Percentiles rank a stretch among this genome's conserved stretches.
phyloP scores from a whole-genome alignment of 2,329 filamentous ascomycete species.

The Fusarium algeriense region DNA sequence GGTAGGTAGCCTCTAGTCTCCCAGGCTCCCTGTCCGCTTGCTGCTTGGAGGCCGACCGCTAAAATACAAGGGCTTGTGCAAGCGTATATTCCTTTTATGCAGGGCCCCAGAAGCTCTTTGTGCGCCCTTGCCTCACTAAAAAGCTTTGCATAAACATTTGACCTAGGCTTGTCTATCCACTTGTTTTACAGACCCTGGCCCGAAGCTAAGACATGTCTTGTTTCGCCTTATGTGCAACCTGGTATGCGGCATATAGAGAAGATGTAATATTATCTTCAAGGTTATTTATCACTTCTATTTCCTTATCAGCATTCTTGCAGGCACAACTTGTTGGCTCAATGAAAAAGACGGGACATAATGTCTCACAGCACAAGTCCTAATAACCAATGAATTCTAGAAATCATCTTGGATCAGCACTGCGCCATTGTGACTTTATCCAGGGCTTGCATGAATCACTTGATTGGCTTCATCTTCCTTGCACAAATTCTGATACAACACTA shows the following conservation, averaged over 20 bases:
- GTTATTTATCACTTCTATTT: neutral
- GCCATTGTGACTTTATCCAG: conserved; percentile 2
- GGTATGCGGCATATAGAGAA: conserved; percentile 1
- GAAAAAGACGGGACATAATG: neutral
- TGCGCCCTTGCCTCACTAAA: neutral
- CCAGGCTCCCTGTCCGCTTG: conserved; percentile 16
- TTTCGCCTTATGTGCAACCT: conserved; percentile 25
- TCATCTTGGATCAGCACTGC: conserved; percentile 9
- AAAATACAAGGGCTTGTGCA: conserved; percentile 34
- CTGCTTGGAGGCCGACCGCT: conserved; percentile 16
- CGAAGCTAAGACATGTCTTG: conserved; percentile 31
- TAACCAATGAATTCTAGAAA: conserved; percentile 22
- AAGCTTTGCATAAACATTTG: conserved; percentile 13
- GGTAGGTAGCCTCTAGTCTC: conserved; percentile 3
- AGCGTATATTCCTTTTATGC: conserved; percentile 3
- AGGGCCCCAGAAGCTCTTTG: conserved; percentile 9
- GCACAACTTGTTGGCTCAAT: neutral
- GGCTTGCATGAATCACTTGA: conserved; percentile 13
- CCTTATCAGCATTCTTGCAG: no score
- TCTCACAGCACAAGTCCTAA: neutral
- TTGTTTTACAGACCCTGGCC: neutral
- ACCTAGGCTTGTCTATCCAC: neutral
- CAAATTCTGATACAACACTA: conserved; percentile 37
- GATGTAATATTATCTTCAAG: neutral
- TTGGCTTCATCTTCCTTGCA: conserved; percentile 32